A percentile compares a stretch with the other conserved stretches of the same genome.
Evolutionary conservation across 164 flowering plant species (phyloP).

Genomic region (Euptelea pleiosperma): DNA sequence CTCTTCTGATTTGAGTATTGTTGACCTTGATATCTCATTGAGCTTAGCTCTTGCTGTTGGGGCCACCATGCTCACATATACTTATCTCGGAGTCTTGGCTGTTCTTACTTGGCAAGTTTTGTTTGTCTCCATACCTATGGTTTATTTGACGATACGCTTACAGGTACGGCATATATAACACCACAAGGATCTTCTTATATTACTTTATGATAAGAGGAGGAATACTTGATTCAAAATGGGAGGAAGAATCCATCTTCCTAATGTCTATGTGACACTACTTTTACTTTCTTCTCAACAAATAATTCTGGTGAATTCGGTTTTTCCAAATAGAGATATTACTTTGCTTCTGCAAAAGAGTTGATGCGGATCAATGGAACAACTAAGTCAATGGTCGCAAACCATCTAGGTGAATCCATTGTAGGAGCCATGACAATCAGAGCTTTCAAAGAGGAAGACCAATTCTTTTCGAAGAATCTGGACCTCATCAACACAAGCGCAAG

Average conservation of each 20-base stretch:
- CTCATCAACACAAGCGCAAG: conserved; percentile 57
- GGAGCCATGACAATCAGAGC: too few species aligned
- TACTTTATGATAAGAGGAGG: neutral
- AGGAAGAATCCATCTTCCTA: neutral
- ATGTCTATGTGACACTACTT: too few species aligned
- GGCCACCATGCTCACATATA: conserved; percentile 38
- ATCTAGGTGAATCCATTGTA: conserved; percentile 51
- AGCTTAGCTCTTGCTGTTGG: conserved; percentile 31
- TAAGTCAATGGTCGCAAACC: conserved; percentile 44
- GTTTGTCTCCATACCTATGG: conserved; percentile 47
- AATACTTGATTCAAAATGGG: too few species aligned
- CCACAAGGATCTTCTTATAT: too few species aligned
- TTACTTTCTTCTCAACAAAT: neutral
- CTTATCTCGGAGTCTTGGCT: conserved; percentile 43
- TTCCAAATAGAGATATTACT: conserved; percentile 51
- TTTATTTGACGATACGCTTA: conserved; percentile 38
- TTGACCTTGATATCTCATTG: conserved; percentile 57
- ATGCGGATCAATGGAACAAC: too few species aligned
- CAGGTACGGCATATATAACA: too few species aligned
- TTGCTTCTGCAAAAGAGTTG: too few species aligned
- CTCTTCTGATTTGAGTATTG: too few species aligned
- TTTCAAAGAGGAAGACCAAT: conserved; percentile 48
- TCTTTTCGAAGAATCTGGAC: conserved; percentile 37
- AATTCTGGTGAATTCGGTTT: too few species aligned
- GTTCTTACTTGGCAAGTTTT: conserved; percentile 60